Conservation (phyloP, 1,139 yeast genomes). For the Pichia sp. region DNA sequence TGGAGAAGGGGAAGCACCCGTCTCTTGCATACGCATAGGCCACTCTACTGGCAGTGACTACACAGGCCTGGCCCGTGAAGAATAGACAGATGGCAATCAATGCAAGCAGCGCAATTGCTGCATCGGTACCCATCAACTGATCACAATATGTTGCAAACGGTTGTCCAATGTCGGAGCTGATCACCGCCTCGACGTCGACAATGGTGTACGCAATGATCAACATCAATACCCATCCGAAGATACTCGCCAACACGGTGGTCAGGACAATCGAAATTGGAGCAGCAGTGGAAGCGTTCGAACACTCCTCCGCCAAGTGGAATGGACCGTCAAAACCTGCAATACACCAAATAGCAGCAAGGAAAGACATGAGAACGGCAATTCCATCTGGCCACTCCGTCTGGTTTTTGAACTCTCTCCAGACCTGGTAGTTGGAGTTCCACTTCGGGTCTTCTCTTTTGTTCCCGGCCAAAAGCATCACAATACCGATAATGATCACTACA, state of each 20-base stretch:
- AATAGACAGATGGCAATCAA: slow-evolving; percentile 56
- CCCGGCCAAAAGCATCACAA: slow-evolving; percentile 56
- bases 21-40: slow-evolving; percentile 68
- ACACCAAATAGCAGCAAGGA: slow-evolving; percentile 68
- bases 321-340: slow-evolving; percentile 77
- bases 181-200: slow-evolving; percentile 48
- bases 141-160: slow-evolving; percentile 58
- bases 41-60: slow-evolving; percentile 67
- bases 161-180: slow-evolving; percentile 55
- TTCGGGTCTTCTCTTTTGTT: slow-evolving; percentile 41
- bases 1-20: slow-evolving; percentile 60
- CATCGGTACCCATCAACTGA: slow-evolving; percentile 44
- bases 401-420: slow-evolving; percentile 53
- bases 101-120: slow-evolving; percentile 53
- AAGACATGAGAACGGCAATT: slow-evolving; percentile 54
- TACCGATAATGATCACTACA: slow-evolving; percentile 49
- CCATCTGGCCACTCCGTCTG: slow-evolving; percentile 68
- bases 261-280: slow-evolving; percentile 65
- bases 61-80: slow-evolving; percentile 64
- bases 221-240: slow-evolving; percentile 59
- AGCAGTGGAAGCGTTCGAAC: slow-evolving; percentile 52
- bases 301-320: slow-evolving; percentile 68
- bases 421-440: slow-evolving; percentile 47
- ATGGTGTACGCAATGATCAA: slow-evolving; percentile 62
- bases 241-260: slow-evolving; percentile 62